phyloP scores from a whole-genome alignment of 2,329 filamentous ascomycete species.

The Immersiporthe knoxdaviesiana region DNA sequence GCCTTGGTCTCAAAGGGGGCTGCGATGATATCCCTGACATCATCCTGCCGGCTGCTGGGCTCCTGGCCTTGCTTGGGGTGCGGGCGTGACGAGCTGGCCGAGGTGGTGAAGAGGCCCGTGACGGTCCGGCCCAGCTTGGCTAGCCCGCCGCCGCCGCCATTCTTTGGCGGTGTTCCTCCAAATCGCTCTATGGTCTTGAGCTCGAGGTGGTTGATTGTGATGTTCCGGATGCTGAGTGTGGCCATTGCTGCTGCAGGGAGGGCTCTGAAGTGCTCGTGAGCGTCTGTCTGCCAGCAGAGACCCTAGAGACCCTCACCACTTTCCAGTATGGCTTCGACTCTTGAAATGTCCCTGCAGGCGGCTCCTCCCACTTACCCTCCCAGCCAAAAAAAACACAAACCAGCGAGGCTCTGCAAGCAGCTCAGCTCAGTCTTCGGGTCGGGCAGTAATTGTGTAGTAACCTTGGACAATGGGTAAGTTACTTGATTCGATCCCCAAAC shows the following conservation, averaged over 20 bases:
- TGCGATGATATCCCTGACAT: constrained; percentile 62
- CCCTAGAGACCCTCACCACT: not conserved
- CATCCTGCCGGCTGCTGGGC: constrained; percentile 53
- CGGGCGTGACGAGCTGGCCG: constrained; percentile 36
- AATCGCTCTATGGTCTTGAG: constrained; percentile 26
- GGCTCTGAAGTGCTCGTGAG: not conserved
- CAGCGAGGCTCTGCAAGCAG: not conserved
- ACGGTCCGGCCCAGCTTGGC: constrained; percentile 38
- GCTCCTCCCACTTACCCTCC: not conserved
- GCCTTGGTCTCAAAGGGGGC: constrained; percentile 68
- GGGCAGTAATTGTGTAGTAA: not conserved
- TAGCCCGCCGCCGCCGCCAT: constrained; percentile 7
- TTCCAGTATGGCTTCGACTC: not conserved
- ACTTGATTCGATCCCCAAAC: not conserved
- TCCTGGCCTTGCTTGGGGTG: constrained; percentile 37
- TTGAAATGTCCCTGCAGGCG: not conserved
- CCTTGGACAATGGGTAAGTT: not conserved
- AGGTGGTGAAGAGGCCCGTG: constrained; percentile 50
- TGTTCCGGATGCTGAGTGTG: constrained; percentile 28
- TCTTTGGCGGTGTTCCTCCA: constrained; percentile 10
- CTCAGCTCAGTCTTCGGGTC: not conserved
- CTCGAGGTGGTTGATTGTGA: constrained; percentile 26
- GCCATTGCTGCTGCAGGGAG: constrained; percentile 20
- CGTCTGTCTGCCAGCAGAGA: not conserved
- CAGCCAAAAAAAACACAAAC: not conserved